Evolutionary conservation across 2,329 filamentous ascomycete genomes (phyloP).

Genomic region (Paraphoma sp.): DNA sequence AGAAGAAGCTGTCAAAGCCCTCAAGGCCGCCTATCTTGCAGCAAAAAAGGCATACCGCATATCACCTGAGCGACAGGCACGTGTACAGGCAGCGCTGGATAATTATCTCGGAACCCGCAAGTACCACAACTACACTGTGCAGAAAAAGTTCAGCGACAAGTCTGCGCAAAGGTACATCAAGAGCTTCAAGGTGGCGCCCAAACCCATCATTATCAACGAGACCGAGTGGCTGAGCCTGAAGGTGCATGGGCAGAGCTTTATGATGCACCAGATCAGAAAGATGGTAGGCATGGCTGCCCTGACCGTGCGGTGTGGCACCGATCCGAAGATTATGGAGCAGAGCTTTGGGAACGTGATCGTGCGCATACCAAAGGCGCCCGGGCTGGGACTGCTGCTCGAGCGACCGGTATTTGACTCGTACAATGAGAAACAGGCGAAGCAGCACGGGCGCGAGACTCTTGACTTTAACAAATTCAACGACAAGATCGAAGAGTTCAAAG

Average conservation of each 20-base stretch:
- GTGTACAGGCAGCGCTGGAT: conserved; percentile 76
- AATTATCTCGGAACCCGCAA: conserved; percentile 85
- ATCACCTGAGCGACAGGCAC: conserved; percentile 70
- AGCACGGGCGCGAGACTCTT: conserved; percentile 71
- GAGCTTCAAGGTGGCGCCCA: conserved; percentile 77
- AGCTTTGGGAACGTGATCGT: conserved; percentile 76
- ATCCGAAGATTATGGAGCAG: conserved; percentile 72
- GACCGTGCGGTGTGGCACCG: conserved; percentile 82
- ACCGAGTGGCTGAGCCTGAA: conserved; percentile 96
- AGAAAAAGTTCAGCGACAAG: conserved; percentile 80
- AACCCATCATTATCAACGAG: conserved; percentile 77
- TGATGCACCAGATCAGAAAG: conserved; percentile 99
- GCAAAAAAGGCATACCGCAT: conserved; percentile 89
- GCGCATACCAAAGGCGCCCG: conserved; percentile 92
- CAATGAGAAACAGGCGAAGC: conserved; percentile 73
- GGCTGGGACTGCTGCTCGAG: conserved; percentile 86
- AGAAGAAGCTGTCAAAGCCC: conserved; percentile 54
- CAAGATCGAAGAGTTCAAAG: conserved; percentile 87
- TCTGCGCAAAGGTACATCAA: conserved; percentile 91
- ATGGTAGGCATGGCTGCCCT: conserved; percentile 95
- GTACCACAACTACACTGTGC: conserved; percentile 97
- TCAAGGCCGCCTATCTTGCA: conserved; percentile 81
- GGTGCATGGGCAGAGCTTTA: conserved; percentile 97
- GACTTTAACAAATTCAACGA: conserved; percentile 80
- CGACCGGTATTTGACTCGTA: conserved; percentile 90